Evolutionary conservation across 129 eudicot species (phyloP), one percentile per base, ranked within the genome.

Genomic region (Artemisia argyi): DNA sequence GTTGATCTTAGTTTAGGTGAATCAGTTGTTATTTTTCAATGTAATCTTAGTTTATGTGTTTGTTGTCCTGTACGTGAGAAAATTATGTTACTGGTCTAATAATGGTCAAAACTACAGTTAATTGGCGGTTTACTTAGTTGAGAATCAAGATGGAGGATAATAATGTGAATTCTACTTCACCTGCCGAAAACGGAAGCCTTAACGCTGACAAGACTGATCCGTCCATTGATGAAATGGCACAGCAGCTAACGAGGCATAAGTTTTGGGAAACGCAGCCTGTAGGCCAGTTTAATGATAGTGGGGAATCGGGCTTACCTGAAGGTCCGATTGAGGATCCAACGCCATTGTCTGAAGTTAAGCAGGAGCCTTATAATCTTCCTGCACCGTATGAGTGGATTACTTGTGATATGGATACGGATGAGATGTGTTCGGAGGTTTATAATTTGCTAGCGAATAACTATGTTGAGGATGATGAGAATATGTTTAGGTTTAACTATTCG

Each of bases 201-300:
- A 76, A 65, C 61, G 24, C 85, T 39, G 74, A 76, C 49, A 79
- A 78, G 75, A 61, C 71, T 46, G 87, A 86, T 11, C 19, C 24
- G 18, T 73, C 84, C 28, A 72, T 86, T 39, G 88, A 87, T 69
- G 73, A 84, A 48, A 64, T 87, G n/a, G 80, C 88, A 30, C 72
- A 84, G 49, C 74, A 82, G 83, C 74, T 87, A 65, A 81, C 81
- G 47, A 76, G 71, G 70, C 92, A 87, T 54, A 87, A 84, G 65
- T 87, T 87, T 77, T 87, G 92, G 92, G 92, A 87, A 70, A 84
- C 92, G 3, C 92, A 87, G 63, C 92, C 92, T 69, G 92, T 87
- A 69, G 89, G 89, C 11, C 92, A 87, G 76, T 87, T 76, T 68
- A 87, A 76, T 65, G 89, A 81, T 73, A 28, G 73, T 5, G 85